Percentiles rank a stretch among this genome's conserved stretches.
Evolutionary conservation across 257 asterid genomes (phyloP).

Genomic region (Echites panduratus): DNA sequence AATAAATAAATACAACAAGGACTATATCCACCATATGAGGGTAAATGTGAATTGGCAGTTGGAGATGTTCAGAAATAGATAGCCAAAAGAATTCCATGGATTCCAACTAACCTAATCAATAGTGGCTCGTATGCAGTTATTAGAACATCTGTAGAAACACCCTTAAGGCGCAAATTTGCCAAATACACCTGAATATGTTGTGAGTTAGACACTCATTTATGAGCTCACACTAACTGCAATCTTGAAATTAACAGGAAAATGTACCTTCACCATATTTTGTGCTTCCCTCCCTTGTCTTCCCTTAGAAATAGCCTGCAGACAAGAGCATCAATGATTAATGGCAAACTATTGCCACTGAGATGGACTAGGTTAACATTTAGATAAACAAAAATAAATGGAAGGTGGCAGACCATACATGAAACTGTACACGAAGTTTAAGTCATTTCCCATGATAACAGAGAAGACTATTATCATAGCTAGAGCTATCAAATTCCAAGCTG

Average conservation of each 20-base stretch:
- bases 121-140: slow-evolving; percentile 84
- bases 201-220: slow-evolving; percentile 10
- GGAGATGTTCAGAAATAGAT: neutral
- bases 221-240: slow-evolving; percentile 2
- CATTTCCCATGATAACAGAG: neutral
- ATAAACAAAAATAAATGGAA: neutral
- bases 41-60: neutral
- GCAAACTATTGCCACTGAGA: neutral
- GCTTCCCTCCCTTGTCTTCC: slow-evolving; percentile 98
- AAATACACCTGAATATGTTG: slow-evolving; percentile 59
- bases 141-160: slow-evolving; percentile 66
- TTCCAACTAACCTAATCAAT: slow-evolving; percentile 58
- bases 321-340: neutral
- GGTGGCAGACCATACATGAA: neutral
- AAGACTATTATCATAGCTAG: neutral
- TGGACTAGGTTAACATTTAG: neutral
- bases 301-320: slow-evolving; percentile 67
- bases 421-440: neutral
- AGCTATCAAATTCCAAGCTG: neutral
- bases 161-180: slow-evolving; percentile 93
- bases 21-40: neutral
- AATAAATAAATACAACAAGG: neutral
- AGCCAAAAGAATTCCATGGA: neutral
- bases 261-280: slow-evolving; percentile 67
- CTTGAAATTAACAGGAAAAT: neutral